Evolutionary conservation across 108 stramenopile species (phyloP).

Genomic region (Parmales sp.): DNA sequence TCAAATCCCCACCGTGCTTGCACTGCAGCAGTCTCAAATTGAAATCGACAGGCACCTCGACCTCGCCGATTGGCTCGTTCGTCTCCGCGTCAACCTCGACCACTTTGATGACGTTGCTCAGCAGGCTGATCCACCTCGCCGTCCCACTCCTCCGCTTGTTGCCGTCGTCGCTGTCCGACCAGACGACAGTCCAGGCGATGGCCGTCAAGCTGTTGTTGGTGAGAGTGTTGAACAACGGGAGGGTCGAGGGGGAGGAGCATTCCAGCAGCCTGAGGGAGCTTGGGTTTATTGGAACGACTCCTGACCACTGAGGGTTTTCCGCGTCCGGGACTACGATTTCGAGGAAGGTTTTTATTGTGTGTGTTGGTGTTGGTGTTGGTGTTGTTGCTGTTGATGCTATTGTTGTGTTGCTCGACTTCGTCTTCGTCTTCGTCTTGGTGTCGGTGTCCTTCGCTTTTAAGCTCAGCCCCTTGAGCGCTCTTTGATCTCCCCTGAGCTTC

Average conservation of each 20-base stretch:
- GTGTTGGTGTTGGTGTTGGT: too few relatives aligned
- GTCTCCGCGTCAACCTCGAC: not conserved
- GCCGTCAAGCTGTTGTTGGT: not conserved
- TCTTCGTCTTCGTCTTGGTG: too few relatives aligned
- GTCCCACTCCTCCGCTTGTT: not conserved
- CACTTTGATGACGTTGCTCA: not conserved
- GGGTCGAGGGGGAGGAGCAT: conserved; percentile 23
- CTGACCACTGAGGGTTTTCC: conserved; percentile 14
- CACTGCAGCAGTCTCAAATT: not conserved
- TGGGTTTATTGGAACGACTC: conserved; percentile 17
- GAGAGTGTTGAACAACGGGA: conserved; percentile 13
- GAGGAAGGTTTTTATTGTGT: conserved; percentile 12
- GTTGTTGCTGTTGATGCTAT: too few relatives aligned
- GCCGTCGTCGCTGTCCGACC: not conserved
- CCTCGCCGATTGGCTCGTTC: not conserved
- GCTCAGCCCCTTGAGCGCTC: too few relatives aligned
- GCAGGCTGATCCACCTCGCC: not conserved
- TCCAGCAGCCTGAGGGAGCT: conserved; percentile 20
- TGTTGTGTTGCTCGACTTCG: too few relatives aligned
- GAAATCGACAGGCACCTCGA: not conserved
- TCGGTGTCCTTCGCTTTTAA: too few relatives aligned
- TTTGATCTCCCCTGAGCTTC: too few relatives aligned
- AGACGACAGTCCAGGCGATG: conserved; percentile 7
- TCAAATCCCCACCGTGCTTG: too few relatives aligned
- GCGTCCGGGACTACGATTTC: conserved; percentile 24